These are phyloP conservation scores for Chalciporus pseudorubinellus DNA, from an alignment of 768 basidiomycete genomes.

Conservation along the genomic window DNA sequence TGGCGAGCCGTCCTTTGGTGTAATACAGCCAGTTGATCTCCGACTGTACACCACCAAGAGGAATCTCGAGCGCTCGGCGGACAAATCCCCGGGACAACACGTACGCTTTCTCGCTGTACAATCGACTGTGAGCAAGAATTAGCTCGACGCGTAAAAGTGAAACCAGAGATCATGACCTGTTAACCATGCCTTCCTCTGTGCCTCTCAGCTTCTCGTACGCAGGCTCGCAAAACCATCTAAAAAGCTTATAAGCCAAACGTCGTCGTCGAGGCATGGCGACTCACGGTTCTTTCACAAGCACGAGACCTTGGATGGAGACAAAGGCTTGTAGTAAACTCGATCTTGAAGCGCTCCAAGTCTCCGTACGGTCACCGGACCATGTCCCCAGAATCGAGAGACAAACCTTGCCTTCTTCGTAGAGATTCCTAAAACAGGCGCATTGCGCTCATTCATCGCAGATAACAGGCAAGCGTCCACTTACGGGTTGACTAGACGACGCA, in stretches of 20 bases:
- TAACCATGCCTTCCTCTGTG: conserved; percentile 85
- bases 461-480: conserved; percentile 39
- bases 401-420: conserved; percentile 95
- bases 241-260: conserved; percentile 3
- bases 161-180: conserved; percentile 50
- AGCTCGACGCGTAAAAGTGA: neutral
- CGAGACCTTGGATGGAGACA: conserved; percentile 91
- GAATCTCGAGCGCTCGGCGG: conserved; percentile 82
- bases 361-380: conserved; percentile 86
- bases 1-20: conserved; percentile 58
- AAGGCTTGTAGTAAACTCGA: conserved; percentile 90
- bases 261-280: conserved; percentile 30
- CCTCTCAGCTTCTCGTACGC: conserved; percentile 91
- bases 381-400: conserved; percentile 90
- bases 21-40: conserved; percentile 79
- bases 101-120: conserved; percentile 93
- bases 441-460: neutral
- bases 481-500: conserved; percentile 58
- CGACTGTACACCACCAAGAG: conserved; percentile 63
- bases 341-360: conserved; percentile 81
- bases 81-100: conserved; percentile 89
- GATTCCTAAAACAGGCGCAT: conserved; percentile 49
- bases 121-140: conserved; percentile 51
- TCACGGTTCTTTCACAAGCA: conserved; percentile 89
- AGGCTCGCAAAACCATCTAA: conserved; percentile 88